Percentiles rank a stretch among this genome's conserved stretches.
Evolutionary conservation across 345 rosid genomes (phyloP).

Genomic region (Dipteronia dyeriana): DNA sequence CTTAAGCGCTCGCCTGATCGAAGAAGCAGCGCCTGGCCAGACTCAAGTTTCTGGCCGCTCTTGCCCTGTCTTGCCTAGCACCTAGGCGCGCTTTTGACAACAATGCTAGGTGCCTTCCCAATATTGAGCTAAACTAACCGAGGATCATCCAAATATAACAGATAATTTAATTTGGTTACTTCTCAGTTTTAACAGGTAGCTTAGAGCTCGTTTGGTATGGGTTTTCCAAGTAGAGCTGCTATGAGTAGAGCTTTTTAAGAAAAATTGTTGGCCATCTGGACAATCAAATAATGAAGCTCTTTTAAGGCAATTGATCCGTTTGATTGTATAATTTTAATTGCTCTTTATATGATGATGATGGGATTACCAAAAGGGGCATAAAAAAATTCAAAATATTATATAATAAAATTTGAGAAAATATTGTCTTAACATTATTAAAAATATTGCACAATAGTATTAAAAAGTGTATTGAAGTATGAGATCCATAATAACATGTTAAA

Average conservation of each 20-base stretch:
- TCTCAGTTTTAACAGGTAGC: neutral
- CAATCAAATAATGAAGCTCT: neutral
- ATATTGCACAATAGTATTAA: neutral
- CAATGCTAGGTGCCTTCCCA: slow-evolving; percentile 95
- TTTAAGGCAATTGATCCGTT: neutral
- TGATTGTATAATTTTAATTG: neutral
- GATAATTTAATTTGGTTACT: slow-evolving; percentile 5
- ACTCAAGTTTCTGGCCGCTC: too few species aligned
- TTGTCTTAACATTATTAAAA: neutral
- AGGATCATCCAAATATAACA: slow-evolving; percentile 36
- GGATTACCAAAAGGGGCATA: neutral
- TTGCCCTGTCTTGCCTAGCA: too few species aligned
- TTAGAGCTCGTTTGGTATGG: neutral
- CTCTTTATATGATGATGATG: neutral
- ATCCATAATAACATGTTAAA: neutral
- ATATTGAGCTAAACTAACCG: slow-evolving; percentile 87
- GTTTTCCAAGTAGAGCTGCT: neutral
- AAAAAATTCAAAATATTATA: neutral
- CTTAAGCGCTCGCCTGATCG: too few species aligned
- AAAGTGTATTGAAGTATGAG: neutral
- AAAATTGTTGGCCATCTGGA: neutral
- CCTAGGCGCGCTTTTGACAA: too few species aligned
- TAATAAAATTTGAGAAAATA: neutral
- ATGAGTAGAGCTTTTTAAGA: neutral
- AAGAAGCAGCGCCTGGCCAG: too few species aligned